Evolutionary conservation across 768 basidiomycete species (phyloP).

Genomic region (Porphyrellus cyaneotinctus): DNA sequence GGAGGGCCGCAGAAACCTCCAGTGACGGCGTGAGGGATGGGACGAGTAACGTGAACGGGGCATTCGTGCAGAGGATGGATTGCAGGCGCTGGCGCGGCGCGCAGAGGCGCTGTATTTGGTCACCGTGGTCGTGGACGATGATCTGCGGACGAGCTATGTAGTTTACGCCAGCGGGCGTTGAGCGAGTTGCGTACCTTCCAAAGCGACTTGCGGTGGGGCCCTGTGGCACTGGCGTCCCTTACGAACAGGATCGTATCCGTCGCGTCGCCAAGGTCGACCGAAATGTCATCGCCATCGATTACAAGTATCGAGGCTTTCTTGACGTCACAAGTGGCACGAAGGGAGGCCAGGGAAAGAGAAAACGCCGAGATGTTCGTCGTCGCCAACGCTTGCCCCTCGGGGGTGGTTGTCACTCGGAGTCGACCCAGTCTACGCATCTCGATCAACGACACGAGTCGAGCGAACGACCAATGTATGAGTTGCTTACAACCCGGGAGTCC

Average conservation of each 20-base stretch:
- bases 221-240: background rate
- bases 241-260: slow-evolving; percentile 9
- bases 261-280: background rate
- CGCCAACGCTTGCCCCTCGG: slow-evolving; percentile 7
- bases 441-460: background rate
- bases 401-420: slow-evolving; percentile 13
- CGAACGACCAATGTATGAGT: background rate
- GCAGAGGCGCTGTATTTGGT: background rate
- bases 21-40: slow-evolving; percentile 32
- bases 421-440: slow-evolving; percentile 15
- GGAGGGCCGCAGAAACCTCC: slow-evolving; percentile 53
- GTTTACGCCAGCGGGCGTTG: background rate
- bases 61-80: slow-evolving; percentile 52
- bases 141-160: slow-evolving; percentile 1
- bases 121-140: background rate
- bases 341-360: slow-evolving; percentile 13
- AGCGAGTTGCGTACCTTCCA: slow-evolving; percentile 23
- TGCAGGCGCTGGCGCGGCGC: slow-evolving; percentile 48
- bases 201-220: background rate
- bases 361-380: slow-evolving; percentile 27
- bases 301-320: background rate
- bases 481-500: slow-evolving; percentile 64
- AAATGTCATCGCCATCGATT: slow-evolving; percentile 13
- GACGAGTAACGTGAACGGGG: slow-evolving; percentile 55
- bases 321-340: background rate